A percentile compares a stretch with the other conserved stretches of the same genome.
Conservation (phyloP, 164 flowering plant genomes). For the Sedum album region DNA sequence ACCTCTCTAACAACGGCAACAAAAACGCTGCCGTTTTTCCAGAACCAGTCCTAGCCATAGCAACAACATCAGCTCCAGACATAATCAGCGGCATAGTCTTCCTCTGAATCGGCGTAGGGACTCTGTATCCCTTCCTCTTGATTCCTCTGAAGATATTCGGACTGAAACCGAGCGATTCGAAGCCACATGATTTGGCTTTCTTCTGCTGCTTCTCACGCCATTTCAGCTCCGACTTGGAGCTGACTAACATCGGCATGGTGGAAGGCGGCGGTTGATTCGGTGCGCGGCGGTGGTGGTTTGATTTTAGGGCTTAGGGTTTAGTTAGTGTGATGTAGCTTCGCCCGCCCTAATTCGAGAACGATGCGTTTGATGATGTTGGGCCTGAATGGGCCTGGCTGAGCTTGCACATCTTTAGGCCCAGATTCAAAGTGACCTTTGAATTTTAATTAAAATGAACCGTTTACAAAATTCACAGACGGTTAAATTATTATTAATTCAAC, state of each 20-base stretch:
- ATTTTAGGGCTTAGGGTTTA: too few species aligned
- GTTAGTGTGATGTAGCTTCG: not conserved
- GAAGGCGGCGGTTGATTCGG: too few species aligned
- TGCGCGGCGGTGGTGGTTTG: too few species aligned
- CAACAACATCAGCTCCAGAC: conserved; percentile 79
- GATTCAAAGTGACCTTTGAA: too few species aligned
- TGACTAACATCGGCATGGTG: conserved; percentile 19
- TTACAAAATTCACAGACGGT: too few species aligned
- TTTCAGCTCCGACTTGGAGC: conserved; percentile 57
- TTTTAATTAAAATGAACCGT: too few species aligned
- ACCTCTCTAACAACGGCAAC: conserved; percentile 75
- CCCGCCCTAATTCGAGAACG: not conserved
- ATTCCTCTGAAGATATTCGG: conserved; percentile 56
- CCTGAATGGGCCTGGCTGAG: too few species aligned
- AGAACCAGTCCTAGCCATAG: conserved; percentile 98
- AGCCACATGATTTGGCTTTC: conserved; percentile 84
- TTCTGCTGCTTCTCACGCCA: conserved; percentile 44
- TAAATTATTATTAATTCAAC: too few species aligned
- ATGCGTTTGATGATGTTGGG: too few species aligned
- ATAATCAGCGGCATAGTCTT: conserved; percentile 93
- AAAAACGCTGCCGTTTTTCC: conserved; percentile 95
- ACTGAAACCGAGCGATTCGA: conserved; percentile 67
- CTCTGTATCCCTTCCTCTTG: conserved; percentile 81
- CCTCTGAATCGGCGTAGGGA: conserved; percentile 94
- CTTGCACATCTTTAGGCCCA: too few species aligned